Evolutionary conservation across 345 rosid species (phyloP).

Genomic region (Adansonia digitata): DNA sequence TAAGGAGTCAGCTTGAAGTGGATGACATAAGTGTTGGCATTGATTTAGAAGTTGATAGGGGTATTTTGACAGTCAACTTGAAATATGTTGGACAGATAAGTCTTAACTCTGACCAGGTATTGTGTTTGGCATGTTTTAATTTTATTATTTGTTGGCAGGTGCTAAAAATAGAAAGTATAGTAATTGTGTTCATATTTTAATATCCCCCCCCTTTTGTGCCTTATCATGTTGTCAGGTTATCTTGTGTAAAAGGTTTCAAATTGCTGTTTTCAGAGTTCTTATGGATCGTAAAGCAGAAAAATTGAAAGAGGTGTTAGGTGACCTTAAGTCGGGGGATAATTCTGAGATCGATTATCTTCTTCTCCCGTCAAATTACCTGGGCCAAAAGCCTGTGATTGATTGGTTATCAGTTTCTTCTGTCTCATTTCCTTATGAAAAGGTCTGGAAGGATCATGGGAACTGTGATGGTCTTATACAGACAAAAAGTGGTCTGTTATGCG

Average conservation of each 20-base stretch:
- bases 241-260: conserved; percentile 62
- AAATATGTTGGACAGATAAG: conserved; percentile 40
- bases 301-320: conserved; percentile 29
- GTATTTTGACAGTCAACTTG: conserved; percentile 41
- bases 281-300: conserved; percentile 38
- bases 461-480: conserved; percentile 37
- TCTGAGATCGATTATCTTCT: conserved; percentile 56
- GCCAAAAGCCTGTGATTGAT: conserved; percentile 29
- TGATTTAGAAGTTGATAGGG: conserved; percentile 50
- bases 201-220: not conserved
- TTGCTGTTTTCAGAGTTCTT: conserved; percentile 55
- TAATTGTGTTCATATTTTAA: not conserved
- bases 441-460: conserved; percentile 20
- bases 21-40: conserved; percentile 38
- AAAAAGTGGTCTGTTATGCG: conserved; percentile 43
- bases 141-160: not conserved
- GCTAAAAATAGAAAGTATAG: not conserved
- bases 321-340: conserved; percentile 21
- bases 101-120: conserved; percentile 45
- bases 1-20: conserved; percentile 41
- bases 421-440: conserved; percentile 21
- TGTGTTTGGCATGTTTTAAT: not conserved
- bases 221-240: conserved; percentile 42
- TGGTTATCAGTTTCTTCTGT: conserved; percentile 55
- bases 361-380: conserved; percentile 38